These are phyloP conservation scores for Williopsis jadinii DNA, from an alignment of 1,139 yeast genomes.

Conservation along the genomic window DNA sequence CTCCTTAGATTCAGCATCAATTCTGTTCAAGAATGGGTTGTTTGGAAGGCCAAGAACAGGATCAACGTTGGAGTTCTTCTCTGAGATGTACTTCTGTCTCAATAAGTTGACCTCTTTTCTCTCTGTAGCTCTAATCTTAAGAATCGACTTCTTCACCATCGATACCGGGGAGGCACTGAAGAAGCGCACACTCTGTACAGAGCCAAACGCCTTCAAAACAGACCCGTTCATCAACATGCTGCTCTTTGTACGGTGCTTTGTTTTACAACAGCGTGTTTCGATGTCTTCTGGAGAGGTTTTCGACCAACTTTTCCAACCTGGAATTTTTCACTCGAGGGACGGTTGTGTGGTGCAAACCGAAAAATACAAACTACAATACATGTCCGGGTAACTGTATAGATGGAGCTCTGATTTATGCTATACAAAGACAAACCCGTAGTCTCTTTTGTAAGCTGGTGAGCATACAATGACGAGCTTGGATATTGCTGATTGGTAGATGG, in stretches of 20 bases:
- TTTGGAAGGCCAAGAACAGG: constrained; percentile 74
- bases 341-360: too few species aligned
- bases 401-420: too few species aligned
- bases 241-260: background rate
- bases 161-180: constrained; percentile 1
- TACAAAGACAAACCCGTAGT: background rate
- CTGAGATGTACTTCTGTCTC: constrained; percentile 29
- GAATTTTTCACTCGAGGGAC: too few species aligned
- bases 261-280: too few species aligned
- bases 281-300: too few species aligned
- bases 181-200: background rate
- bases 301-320: too few species aligned
- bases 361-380: too few species aligned
- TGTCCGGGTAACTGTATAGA: too few species aligned
- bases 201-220: background rate
- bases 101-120: constrained; percentile 21
- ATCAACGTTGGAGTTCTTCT: constrained; percentile 41
- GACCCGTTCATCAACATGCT: constrained; percentile 1
- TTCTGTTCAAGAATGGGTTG: constrained; percentile 64
- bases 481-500: background rate
- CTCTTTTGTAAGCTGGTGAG: background rate
- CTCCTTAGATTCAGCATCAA: constrained; percentile 57
- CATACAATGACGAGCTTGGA: background rate
- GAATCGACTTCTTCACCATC: constrained; percentile 16
- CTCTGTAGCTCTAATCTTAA: constrained; percentile 20